phyloP scores from a whole-genome alignment of 2,329 filamentous ascomycete species.

The Verticillium tricorpus region DNA sequence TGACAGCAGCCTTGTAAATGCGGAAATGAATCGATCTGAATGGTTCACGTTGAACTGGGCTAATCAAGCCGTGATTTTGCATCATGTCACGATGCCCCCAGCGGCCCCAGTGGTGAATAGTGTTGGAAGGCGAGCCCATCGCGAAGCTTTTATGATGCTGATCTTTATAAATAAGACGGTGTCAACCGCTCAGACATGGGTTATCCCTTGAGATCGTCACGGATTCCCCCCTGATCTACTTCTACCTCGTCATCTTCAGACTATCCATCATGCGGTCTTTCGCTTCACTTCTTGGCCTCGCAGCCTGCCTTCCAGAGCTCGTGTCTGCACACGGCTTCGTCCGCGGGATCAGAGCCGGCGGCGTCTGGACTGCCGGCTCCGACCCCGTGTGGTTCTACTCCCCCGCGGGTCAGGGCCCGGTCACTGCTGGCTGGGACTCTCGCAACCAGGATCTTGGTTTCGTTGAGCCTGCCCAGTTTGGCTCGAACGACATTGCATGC shows the following conservation, averaged over 20 bases:
- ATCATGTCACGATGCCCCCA: not conserved
- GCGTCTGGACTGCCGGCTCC: slow-evolving; percentile 32
- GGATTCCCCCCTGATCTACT: not conserved
- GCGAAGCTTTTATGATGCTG: not conserved
- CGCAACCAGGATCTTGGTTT: slow-evolving; percentile 22
- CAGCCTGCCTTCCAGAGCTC: slow-evolving; percentile 1
- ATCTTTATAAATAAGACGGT: not conserved
- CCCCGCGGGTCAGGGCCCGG: slow-evolving; percentile 14
- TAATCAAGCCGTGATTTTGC: not conserved
- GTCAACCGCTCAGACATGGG: not conserved
- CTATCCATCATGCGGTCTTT: not conserved
- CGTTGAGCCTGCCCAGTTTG: slow-evolving; percentile 32
- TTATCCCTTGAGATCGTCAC: not conserved
- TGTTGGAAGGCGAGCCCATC: not conserved
- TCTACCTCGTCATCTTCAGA: not conserved
- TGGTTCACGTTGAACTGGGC: not conserved
- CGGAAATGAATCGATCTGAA: not conserved
- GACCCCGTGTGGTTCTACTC: slow-evolving; percentile 27
- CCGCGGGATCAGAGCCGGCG: slow-evolving; percentile 20
- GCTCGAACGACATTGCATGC: slow-evolving; percentile 31
- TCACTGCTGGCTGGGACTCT: slow-evolving; percentile 9
- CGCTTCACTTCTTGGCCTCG: not conserved
- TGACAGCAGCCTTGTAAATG: not conserved
- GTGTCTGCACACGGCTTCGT: slow-evolving; percentile 27
- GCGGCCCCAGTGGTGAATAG: not conserved